phyloP scores from a whole-genome alignment of 2,329 filamentous ascomycete genomes.

The Ceratocystis papillata region DNA sequence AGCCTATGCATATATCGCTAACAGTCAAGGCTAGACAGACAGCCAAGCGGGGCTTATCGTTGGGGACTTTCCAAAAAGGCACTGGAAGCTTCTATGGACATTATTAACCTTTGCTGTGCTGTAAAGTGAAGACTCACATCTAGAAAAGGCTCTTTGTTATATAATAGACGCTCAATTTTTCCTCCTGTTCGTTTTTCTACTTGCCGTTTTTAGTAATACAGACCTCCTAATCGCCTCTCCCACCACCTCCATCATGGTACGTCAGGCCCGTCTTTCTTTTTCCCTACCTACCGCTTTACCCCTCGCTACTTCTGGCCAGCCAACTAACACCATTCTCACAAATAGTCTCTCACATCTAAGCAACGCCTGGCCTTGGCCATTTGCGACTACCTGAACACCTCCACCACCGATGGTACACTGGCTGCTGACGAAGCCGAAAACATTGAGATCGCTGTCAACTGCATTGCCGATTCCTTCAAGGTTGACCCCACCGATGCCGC shows the following conservation, averaged over 20 bases:
- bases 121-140: background rate
- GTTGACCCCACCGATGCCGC: constrained; percentile 71
- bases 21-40: background rate
- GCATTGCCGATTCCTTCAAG: constrained; percentile 91
- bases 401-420: constrained; percentile 78
- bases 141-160: background rate
- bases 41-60: background rate
- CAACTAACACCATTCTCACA: background rate
- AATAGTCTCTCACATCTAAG: constrained; percentile 40
- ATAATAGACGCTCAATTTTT: background rate
- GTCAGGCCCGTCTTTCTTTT: background rate
- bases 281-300: background rate
- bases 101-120: background rate
- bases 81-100: constrained; percentile 5
- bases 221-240: background rate
- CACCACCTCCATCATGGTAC: background rate
- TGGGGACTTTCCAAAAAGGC: background rate
- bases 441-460: constrained; percentile 87
- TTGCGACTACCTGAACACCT: constrained; percentile 84
- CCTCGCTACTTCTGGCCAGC: constrained; percentile 13
- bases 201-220: background rate
- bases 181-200: background rate
- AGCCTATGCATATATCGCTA: background rate
- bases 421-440: constrained; percentile 80
- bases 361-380: constrained; percentile 94